Percentiles rank a stretch among this genome's conserved stretches.
Evolutionary conservation across 345 rosid genomes (phyloP).

Genomic region (Iberis pinnata): DNA sequence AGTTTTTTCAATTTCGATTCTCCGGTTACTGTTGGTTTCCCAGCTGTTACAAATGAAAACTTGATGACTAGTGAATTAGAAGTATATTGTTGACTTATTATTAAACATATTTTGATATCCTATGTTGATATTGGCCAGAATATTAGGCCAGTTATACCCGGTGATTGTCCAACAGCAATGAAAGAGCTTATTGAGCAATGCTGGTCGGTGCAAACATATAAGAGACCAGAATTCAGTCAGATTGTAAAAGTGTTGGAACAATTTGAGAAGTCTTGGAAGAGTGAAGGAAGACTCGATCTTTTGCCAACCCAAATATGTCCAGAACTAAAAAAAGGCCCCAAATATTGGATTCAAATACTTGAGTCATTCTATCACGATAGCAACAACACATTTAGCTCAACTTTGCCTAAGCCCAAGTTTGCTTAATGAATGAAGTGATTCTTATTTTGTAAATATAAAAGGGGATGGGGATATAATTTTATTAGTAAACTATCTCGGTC

Average conservation of each 20-base stretch:
- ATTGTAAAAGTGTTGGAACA: conserved; percentile 67
- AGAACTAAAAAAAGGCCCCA: conserved; percentile 55
- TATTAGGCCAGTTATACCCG: conserved; percentile 53
- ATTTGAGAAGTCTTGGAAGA: conserved; percentile 42
- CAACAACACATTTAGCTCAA: conserved; percentile 26
- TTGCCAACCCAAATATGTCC: conserved; percentile 39
- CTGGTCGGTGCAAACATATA: conserved; percentile 63
- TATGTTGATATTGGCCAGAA: conserved; percentile 37
- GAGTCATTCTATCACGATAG: conserved; percentile 11
- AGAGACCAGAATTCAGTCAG: conserved; percentile 84
- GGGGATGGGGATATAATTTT: too few relatives aligned
- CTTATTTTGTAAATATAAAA: too few relatives aligned
- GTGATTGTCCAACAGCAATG: conserved; percentile 51
- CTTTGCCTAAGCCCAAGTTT: conserved; percentile 49
- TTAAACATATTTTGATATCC: neutral
- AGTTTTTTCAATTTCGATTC: too few relatives aligned
- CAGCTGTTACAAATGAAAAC: too few relatives aligned
- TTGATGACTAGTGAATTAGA: too few relatives aligned
- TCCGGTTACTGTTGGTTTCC: too few relatives aligned
- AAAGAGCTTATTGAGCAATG: conserved; percentile 68
- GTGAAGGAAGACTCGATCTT: conserved; percentile 46
- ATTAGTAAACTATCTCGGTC: too few relatives aligned
- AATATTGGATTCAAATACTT: conserved; percentile 57
- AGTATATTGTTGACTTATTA: too few relatives aligned
- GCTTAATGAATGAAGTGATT: too few relatives aligned